These are phyloP conservation scores for Didymella arachidicola DNA, from an alignment of 2,329 filamentous ascomycete genomes.

Conservation along the genomic window DNA sequence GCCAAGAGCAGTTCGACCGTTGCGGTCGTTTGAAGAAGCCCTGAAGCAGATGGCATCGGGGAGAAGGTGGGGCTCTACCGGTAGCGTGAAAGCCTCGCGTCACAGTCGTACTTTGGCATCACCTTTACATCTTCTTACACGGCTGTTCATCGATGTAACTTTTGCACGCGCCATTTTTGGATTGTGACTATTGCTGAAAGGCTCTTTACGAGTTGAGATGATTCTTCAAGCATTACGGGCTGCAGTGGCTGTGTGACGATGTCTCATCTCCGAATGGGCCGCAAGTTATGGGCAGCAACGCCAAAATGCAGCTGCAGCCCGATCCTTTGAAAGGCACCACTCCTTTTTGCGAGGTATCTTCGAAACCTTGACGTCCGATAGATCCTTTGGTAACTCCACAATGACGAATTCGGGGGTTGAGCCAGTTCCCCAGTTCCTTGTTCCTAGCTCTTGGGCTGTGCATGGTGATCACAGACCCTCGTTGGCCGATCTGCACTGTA, in stretches of 20 bases:
- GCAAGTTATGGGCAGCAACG: conserved; percentile 5
- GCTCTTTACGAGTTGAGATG: neutral
- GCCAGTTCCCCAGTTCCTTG: conserved; percentile 3
- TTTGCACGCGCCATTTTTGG: neutral
- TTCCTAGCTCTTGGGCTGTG: conserved; percentile 11
- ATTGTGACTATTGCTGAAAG: neutral
- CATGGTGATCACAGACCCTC: neutral
- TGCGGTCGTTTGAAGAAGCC: neutral
- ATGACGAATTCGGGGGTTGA: conserved; percentile 4
- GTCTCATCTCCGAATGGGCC: conserved; percentile 3
- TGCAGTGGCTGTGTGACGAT: neutral
- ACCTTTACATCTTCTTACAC: neutral
- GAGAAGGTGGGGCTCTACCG: neutral
- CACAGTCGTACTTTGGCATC: neutral
- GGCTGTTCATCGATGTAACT: neutral
- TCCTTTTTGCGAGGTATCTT: neutral
- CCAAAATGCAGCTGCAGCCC: neutral
- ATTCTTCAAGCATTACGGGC: no score
- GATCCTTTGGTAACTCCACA: neutral
- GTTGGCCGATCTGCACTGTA: conserved; percentile 8
- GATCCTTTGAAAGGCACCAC: neutral
- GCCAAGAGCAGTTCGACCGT: no score
- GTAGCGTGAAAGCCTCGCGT: conserved; percentile 4
- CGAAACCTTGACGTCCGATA: neutral
- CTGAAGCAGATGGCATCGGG: neutral